A percentile compares a stretch with the other conserved stretches of the same genome.
Conservation (phyloP, 345 rosid genomes). For the Erysimum cheiranthoides region DNA sequence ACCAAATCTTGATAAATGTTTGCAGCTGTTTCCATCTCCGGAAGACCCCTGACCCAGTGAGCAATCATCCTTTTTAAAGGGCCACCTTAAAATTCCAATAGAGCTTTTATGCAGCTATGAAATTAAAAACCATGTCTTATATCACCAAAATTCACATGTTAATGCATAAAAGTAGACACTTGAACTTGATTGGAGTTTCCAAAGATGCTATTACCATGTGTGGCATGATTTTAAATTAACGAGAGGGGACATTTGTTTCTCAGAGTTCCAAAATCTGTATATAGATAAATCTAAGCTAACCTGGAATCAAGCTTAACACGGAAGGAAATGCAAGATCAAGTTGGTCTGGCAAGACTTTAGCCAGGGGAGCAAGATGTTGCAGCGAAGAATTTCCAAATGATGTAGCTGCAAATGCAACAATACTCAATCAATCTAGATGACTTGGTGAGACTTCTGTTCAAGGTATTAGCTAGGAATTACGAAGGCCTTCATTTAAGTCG, state of each 20-base stretch:
- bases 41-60: conserved; percentile 56
- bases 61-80: conserved; percentile 53
- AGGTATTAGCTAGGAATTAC: background rate
- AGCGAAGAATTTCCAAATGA: conserved; percentile 66
- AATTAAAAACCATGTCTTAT: conserved; percentile 28
- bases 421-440: conserved; percentile 8
- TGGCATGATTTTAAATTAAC: conserved; percentile 9
- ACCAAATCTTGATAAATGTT: conserved; percentile 55
- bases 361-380: conserved; percentile 60
- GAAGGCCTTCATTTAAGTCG: conserved; percentile 13
- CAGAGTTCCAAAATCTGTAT: conserved; percentile 3
- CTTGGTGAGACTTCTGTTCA: conserved; percentile 28
- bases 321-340: conserved; percentile 36
- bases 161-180: conserved; percentile 17
- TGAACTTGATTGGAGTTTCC: conserved; percentile 4
- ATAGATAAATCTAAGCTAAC: conserved; percentile 24
- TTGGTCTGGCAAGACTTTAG: conserved; percentile 58
- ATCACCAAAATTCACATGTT: conserved; percentile 29
- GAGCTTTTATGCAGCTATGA: conserved; percentile 33
- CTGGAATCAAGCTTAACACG: conserved; percentile 41
- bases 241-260: conserved; percentile 9
- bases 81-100: conserved; percentile 53
- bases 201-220: conserved; percentile 11
- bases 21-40: conserved; percentile 55
- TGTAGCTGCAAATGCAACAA: conserved; percentile 63